These are phyloP conservation scores for Diaporthe humulicola DNA, from an alignment of 2,329 filamentous ascomycete genomes.

Conservation along the genomic window DNA sequence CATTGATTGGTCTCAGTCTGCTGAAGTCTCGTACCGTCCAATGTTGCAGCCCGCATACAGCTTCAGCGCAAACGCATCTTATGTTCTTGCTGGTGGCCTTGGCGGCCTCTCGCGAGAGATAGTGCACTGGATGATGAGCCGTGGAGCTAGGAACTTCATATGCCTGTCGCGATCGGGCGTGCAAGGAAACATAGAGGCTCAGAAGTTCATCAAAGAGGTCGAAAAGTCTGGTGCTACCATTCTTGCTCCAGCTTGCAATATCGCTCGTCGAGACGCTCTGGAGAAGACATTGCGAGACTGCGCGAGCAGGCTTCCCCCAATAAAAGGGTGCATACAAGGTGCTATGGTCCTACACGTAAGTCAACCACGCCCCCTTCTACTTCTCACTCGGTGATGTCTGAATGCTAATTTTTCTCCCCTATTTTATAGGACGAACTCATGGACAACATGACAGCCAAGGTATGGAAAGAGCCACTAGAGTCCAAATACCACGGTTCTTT, in stretches of 20 bases:
- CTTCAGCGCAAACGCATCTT: conserved; percentile 37
- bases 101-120: conserved; percentile 44
- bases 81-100: conserved; percentile 45
- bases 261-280: conserved; percentile 28
- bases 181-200: background rate
- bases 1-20: background rate
- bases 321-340: conserved; percentile 21
- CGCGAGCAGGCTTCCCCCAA: background rate
- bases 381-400: too few relatives aligned
- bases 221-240: conserved; percentile 24
- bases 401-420: background rate
- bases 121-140: conserved; percentile 37
- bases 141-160: conserved; percentile 39
- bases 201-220: conserved; percentile 30
- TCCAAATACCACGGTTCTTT: conserved; percentile 6
- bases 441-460: conserved; percentile 9
- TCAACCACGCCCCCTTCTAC: background rate
- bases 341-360: conserved; percentile 21
- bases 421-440: conserved; percentile 3
- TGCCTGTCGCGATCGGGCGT: conserved; percentile 38
- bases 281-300: conserved; percentile 12
- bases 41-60: background rate
- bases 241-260: conserved; percentile 39
- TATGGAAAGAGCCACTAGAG: background rate
- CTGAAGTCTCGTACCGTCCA: background rate